A percentile compares a stretch with the other conserved stretches of the same genome.
phyloP scores from a whole-genome alignment of 345 rosid species.

The Conringia planisiliqua region DNA sequence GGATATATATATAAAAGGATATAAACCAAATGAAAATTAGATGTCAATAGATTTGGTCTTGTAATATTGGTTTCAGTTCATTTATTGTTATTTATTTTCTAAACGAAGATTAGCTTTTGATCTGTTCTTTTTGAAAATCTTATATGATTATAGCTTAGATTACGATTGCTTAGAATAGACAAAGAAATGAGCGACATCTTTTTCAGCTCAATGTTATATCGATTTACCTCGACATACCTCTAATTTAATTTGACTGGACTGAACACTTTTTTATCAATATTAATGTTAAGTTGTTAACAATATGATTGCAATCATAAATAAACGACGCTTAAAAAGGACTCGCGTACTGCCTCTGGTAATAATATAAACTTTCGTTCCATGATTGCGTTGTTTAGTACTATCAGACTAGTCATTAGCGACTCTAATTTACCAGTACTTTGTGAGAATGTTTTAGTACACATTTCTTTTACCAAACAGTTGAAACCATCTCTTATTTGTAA shows the following conservation, averaged over 20 bases:
- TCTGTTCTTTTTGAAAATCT: no score
- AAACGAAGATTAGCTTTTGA: no score
- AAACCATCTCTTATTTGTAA: background rate
- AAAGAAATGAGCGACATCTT: background rate
- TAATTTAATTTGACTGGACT: background rate
- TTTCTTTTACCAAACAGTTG: background rate
- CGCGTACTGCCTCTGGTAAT: background rate
- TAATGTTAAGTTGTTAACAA: background rate
- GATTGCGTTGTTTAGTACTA: conserved; percentile 8
- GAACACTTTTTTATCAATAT: background rate
- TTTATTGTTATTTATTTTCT: background rate
- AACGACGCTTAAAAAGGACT: background rate
- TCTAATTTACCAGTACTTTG: background rate
- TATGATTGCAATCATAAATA: background rate
- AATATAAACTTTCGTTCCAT: background rate
- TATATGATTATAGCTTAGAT: no score
- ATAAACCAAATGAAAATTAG: background rate
- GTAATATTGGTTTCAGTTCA: background rate
- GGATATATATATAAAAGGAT: background rate
- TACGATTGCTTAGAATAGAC: background rate
- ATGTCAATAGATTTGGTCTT: background rate
- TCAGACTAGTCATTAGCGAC: background rate
- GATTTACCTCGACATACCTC: background rate
- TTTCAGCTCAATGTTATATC: background rate
- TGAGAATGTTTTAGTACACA: background rate